These are phyloP conservation scores for Aphanoascus verrucosus DNA, from an alignment of 2,329 filamentous ascomycete species.

Conservation along the genomic window DNA sequence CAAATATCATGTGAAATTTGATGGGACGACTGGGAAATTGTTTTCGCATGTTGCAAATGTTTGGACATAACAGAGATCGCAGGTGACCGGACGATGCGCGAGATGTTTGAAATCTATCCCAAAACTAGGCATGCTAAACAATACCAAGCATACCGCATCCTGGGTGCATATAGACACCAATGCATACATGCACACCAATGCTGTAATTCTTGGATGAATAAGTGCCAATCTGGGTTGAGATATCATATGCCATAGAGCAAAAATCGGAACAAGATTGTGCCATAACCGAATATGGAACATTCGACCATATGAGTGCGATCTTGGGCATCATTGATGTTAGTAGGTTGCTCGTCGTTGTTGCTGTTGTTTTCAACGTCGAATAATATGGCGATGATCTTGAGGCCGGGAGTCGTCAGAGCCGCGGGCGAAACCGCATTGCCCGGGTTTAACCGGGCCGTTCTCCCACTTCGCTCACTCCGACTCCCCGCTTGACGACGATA, in stretches of 20 bases:
- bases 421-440: neutral
- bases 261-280: too few species aligned
- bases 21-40: neutral
- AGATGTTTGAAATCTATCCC: neutral
- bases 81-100: neutral
- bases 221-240: too few species aligned
- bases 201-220: neutral
- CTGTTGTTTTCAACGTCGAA: too few species aligned
- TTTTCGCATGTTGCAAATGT: neutral
- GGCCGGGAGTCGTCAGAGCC: too few species aligned
- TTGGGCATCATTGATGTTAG: too few species aligned
- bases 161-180: constrained; percentile 2
- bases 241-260: too few species aligned
- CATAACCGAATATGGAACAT: too few species aligned
- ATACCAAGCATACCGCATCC: neutral
- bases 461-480: neutral
- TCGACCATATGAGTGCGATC: too few species aligned
- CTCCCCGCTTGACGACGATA: too few species aligned
- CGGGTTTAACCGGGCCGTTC: neutral
- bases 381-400: too few species aligned
- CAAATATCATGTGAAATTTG: neutral
- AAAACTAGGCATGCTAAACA: neutral
- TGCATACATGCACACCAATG: constrained; percentile 2
- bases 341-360: too few species aligned
- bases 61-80: neutral